These are phyloP conservation scores for Metarhizium brunneum DNA, from an alignment of 2,329 filamentous ascomycete genomes.

Conservation along the genomic window DNA sequence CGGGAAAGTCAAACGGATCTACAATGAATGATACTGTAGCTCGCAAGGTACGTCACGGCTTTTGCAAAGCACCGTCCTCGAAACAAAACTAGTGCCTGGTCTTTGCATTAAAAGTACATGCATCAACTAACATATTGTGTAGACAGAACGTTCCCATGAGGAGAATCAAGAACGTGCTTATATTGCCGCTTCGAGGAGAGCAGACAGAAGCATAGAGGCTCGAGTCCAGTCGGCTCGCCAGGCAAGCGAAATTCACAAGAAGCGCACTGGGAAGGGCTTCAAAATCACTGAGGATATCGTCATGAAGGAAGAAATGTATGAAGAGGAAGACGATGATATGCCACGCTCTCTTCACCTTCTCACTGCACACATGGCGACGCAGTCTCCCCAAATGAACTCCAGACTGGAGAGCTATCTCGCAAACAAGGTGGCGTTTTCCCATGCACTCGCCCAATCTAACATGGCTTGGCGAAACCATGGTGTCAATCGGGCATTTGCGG, in stretches of 20 bases:
- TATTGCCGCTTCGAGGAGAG: constrained; percentile 80
- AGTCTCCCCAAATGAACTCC: constrained; percentile 51
- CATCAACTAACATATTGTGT: neutral
- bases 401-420: constrained; percentile 42
- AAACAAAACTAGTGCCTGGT: neutral
- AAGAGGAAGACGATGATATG: constrained; percentile 81
- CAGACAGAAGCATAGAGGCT: constrained; percentile 79
- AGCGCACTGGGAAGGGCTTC: constrained; percentile 72
- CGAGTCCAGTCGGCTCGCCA: constrained; percentile 78
- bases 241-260: constrained; percentile 86
- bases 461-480: constrained; percentile 33
- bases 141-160: constrained; percentile 69
- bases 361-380: constrained; percentile 51
- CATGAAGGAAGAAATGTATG: constrained; percentile 89
- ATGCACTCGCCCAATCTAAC: constrained; percentile 26
- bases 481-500: constrained; percentile 36
- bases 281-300: constrained; percentile 81
- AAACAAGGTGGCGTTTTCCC: constrained; percentile 33
- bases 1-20: neutral
- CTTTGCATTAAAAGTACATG: neutral
- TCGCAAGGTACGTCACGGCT: neutral
- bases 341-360: constrained; percentile 57
- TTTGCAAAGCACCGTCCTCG: neutral
- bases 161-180: constrained; percentile 85
- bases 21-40: neutral